Percentiles rank a stretch among this genome's conserved stretches.
These are phyloP conservation scores for Penicillium silybi DNA, from an alignment of 495 filamentous ascomycete species.

Conservation along the genomic window DNA sequence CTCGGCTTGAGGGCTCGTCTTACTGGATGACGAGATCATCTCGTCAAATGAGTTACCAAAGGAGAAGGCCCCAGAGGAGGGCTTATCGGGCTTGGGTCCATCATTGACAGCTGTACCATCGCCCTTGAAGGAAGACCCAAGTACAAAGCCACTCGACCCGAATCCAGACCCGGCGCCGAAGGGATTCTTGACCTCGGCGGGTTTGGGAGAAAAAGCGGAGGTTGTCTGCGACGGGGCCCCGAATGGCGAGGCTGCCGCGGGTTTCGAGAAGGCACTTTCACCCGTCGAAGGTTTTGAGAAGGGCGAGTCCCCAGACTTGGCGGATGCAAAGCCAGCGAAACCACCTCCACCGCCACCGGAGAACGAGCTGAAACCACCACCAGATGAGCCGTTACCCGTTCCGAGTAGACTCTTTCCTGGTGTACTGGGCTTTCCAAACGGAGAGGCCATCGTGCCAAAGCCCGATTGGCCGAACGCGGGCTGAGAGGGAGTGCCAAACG, in stretches of 20 bases:
- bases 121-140: constrained; percentile 76
- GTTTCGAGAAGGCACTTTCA: constrained; percentile 7
- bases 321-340: constrained; percentile 31
- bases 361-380: constrained; percentile 39
- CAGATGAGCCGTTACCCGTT: constrained; percentile 20
- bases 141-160: constrained; percentile 53
- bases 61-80: constrained; percentile 33
- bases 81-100: constrained; percentile 45
- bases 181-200: constrained; percentile 30
- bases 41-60: constrained; percentile 29
- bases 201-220: constrained; percentile 35
- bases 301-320: constrained; percentile 27
- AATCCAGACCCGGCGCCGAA: constrained; percentile 48
- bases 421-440: constrained; percentile 39
- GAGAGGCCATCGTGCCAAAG: constrained; percentile 47
- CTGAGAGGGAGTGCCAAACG: constrained; percentile 33
- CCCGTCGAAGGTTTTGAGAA: constrained; percentile 20
- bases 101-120: constrained; percentile 65
- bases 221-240: constrained; percentile 23
- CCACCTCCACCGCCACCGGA: constrained; percentile 20
- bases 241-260: constrained; percentile 8
- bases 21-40: constrained; percentile 20
- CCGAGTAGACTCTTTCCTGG: constrained; percentile 29
- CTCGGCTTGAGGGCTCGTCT: constrained; percentile 24
- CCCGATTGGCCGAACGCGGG: constrained; percentile 34